Base-by-base conservation (phyloP, 257 asterid species). In the Solanum chmielewskii region DNA sequence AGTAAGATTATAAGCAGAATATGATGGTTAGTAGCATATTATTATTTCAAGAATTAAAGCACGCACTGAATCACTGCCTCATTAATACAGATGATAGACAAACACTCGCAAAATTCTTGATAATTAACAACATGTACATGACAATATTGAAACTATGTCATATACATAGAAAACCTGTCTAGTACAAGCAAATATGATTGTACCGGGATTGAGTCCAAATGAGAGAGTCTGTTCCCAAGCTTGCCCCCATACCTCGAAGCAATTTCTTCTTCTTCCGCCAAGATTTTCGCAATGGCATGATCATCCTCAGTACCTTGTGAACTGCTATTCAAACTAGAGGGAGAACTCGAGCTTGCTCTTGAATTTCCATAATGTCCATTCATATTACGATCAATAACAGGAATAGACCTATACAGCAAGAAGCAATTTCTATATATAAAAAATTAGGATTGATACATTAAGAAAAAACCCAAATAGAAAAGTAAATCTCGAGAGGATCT, bases 121-220 rank as follows among this genome's bases (percentile, higher is more conserved):
- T 80, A 80, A 49, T 29, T 29, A 47, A 80, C 85, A 47, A 80
- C 85, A 47, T 39, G 41, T 6, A 29, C 41, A 15, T 45, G 33
- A 78, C 66, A 78, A 45, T 44, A 78, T 47, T 78, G 42, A 47
- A 45, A 78, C 60, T 76, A 76, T 76, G 83, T 42, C 66, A 66
- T n/a, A n/a, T 62, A 62, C 70, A 52, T 52, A 52, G 62, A 16
- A 56, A 56, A 56, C 7, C 64, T 56, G 64, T 56, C 64, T 56
- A 56, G 64, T 56, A 56, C 64, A 56, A 56, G 11, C 64, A 56
- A 18, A 56, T 85, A 44, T 29, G 13, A 75, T 31, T 27, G 45
- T 91, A 97, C 98, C 91, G 98, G 97, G 45, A 97, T 94, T 9
- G 99, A 97, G 86, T 94, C 98, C 89, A 97, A 90, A 89, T 97